Base-by-base conservation (phyloP, 2,329 filamentous ascomycete species). In the Truncatella angustata region DNA sequence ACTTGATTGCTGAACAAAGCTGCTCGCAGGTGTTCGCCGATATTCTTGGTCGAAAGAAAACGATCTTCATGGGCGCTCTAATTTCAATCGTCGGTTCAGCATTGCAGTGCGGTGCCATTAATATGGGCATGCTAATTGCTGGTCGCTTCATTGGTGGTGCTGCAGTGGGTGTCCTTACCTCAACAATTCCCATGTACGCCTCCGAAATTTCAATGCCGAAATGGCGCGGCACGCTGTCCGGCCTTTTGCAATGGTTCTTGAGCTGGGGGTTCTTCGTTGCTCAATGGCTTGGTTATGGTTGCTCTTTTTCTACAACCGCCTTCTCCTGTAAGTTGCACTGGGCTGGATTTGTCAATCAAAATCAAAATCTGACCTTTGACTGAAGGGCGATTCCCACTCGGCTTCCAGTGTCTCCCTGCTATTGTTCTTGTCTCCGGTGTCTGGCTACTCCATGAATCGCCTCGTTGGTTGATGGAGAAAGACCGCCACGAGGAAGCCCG, bases 401-500 rank as follows among this genome's bases (percentile, higher is more conserved):
- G 44, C 16, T 47, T 47, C 16, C 44, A 47, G n/a, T 34, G 24
- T 34, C 10, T 47, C 16, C 44, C 28, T 9, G 44, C 44, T 4
- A 12, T 47, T 3, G 34, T 47, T 35, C 44, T 47, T 10, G n/a
- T 35, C 6, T 20, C 3, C 24, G 44, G 46, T 23, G 18, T 47
- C 6, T 26, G 46, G 46, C 39, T 36, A 4, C 32, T 49, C 2
- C 44, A 47, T 10, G 46, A 49, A 24, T 49, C 46, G 7, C 46
- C 46, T 10, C 46, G 65, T 53, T 82, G 73, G 73, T 68, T 81
- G 5, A 73, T 80, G 45, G 66, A 73, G 2, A 60, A 85, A 55
- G 77, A 82, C 55, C 74, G 79, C 24, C 69, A 75, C 12, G 80
- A 84, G 20, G 74, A 85, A 56, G 82, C 81, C 20, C 18, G 24